These are phyloP conservation scores for Backusella australiensis DNA, from an alignment of 192 early-diverging fungal genomes.

Conservation along the genomic window DNA sequence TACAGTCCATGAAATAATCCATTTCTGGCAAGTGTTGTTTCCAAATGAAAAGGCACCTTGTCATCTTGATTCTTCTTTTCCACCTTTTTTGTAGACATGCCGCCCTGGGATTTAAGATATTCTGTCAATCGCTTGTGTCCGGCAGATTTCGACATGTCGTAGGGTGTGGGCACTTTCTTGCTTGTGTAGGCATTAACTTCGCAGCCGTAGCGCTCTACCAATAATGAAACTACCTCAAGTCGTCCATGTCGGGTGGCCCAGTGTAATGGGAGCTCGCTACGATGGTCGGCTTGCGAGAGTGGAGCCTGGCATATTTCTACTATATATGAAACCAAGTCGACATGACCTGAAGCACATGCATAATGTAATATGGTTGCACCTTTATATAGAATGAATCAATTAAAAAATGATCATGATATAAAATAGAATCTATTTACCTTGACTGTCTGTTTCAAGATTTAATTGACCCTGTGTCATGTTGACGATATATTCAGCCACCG, in stretches of 20 bases:
- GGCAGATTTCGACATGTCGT: constrained; percentile 26
- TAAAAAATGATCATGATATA: too few species aligned
- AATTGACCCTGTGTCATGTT: constrained; percentile 17
- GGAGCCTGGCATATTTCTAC: constrained; percentile 20
- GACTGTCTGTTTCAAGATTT: constrained; percentile 20
- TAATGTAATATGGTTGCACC: constrained; percentile 37
- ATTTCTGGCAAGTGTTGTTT: constrained; percentile 24
- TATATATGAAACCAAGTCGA: constrained; percentile 21
- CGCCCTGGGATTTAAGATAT: constrained; percentile 27
- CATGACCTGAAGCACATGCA: constrained; percentile 30
- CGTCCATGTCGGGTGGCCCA: constrained; percentile 32
- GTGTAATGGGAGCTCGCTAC: constrained; percentile 33
- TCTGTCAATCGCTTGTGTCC: constrained; percentile 25
- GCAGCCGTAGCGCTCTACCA: constrained; percentile 26
- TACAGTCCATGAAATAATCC: constrained; percentile 20
- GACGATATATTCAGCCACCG: constrained; percentile 24
- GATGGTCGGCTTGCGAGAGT: constrained; percentile 18
- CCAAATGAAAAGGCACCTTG: constrained; percentile 25
- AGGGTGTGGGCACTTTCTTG: constrained; percentile 26
- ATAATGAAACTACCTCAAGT: constrained; percentile 20
- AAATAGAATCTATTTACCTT: not conserved
- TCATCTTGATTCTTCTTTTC: constrained; percentile 31
- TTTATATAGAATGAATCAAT: not conserved
- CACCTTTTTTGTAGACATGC: constrained; percentile 25
- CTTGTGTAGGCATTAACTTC: constrained; percentile 28